Conservation (phyloP, 139 green algal genomes). For the Chlorella vulgaris region DNA sequence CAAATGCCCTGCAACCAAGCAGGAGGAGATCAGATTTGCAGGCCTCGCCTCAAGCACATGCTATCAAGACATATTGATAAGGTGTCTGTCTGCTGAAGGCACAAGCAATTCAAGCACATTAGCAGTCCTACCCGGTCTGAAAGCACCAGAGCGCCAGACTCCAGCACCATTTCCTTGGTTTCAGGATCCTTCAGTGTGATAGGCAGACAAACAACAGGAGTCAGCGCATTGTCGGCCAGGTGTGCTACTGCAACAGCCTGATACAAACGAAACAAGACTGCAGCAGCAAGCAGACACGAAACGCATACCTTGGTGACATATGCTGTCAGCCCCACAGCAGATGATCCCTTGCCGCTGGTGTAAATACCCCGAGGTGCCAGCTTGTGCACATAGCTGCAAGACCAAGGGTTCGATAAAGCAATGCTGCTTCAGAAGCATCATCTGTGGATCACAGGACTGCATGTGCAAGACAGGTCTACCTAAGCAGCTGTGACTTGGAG, state of each 20-base stretch:
- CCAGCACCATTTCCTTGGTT: conserved; percentile 94
- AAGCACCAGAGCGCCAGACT: conserved; percentile 95
- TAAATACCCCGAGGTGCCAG: conserved; percentile 96
- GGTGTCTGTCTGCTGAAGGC: neutral
- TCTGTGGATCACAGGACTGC: neutral
- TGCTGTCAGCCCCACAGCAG: conserved; percentile 94
- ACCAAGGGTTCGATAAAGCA: neutral
- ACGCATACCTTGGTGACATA: conserved; percentile 89
- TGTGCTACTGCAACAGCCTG: no score
- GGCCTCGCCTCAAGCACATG: no score
- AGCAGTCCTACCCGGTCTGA: conserved; percentile 57
- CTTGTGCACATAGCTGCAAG: conserved; percentile 92
- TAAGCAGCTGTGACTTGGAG: conserved; percentile 95
- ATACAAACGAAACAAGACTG: no score
- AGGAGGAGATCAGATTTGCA: no score
- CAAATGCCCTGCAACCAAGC: conserved; percentile 77
- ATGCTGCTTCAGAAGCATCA: neutral
- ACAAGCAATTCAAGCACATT: neutral
- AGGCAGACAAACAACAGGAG: neutral
- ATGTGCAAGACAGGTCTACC: neutral
- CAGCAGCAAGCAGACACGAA: no score
- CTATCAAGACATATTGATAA: neutral
- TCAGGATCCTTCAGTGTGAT: conserved; percentile 84
- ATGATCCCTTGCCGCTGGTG: conserved; percentile 91
- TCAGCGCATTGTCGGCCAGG: neutral